phyloP scores from a whole-genome alignment of 176 grass and related monocot species.

The Thalia dealbata region DNA sequence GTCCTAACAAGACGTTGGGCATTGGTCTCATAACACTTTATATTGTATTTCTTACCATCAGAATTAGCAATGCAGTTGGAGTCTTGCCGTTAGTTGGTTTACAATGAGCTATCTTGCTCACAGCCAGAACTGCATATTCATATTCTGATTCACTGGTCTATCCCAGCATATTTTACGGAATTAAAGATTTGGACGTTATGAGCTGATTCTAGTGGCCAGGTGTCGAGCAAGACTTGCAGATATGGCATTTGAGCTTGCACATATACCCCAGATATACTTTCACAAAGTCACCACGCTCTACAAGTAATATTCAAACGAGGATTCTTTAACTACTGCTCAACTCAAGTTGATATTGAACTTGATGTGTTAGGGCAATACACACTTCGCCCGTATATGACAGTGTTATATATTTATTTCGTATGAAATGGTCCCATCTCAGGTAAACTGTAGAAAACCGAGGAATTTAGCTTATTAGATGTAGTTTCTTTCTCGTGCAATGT shows the following conservation, averaged over 20 bases:
- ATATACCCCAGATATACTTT: not conserved
- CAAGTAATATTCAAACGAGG: not conserved
- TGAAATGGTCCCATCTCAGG: not conserved
- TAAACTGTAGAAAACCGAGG: not conserved
- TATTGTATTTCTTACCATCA: conserved; percentile 63
- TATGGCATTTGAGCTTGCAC: not conserved
- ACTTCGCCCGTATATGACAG: not conserved
- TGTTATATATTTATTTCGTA: not conserved
- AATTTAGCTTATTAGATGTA: not conserved
- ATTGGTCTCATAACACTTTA: conserved; percentile 79
- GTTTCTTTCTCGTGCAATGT: too few species aligned
- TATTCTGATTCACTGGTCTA: not conserved
- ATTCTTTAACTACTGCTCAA: not conserved
- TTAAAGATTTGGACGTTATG: not conserved
- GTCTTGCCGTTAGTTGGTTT: conserved; percentile 49
- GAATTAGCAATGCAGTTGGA: conserved; percentile 60
- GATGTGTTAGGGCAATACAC: not conserved
- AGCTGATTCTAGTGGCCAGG: not conserved
- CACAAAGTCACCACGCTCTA: not conserved
- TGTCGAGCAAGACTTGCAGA: not conserved
- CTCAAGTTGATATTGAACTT: not conserved
- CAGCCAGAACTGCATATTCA: not conserved
- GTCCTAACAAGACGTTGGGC: conserved; percentile 66
- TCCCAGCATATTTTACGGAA: not conserved
- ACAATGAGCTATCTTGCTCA: not conserved